Base-by-base conservation (phyloP, 2,329 filamentous ascomycete species). In the Bipolaris sorokiniana region DNA sequence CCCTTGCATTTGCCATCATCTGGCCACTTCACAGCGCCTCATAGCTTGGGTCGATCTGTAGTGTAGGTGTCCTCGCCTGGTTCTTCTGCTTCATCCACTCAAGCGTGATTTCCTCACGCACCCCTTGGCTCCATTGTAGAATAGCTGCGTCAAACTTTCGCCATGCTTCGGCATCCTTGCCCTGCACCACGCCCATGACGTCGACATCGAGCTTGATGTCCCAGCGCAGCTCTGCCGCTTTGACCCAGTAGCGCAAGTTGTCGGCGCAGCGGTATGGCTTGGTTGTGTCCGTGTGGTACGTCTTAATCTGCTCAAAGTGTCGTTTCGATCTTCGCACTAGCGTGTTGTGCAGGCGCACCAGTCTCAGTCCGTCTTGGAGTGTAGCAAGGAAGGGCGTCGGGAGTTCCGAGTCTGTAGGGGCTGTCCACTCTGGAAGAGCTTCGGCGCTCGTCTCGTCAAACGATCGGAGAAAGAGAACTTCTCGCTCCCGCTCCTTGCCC, bases 231-330 rank as follows among this genome's bases (percentile, higher is more conserved):
- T 99, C 93, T 7, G 93, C 92, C 1, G 94, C 95, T 80, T 99
- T 99, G 77, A 90, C 86, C 94, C 95, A 99, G 81, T 90, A 99
- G 38, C 92, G 87, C 60, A 99, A 83, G 75, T 99, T 99, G 67
- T 99, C 95, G 3, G 93, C 92, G 61, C 89, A 89, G 47, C 95
- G 89, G 76, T 99, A 99, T 0, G 95, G 95, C 78, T 98, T 98
- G 58, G 87, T 88, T 9, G 95, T 94, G 76, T 99, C 92, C n/a
- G 88, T 88, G 75, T 98, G 95, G 76, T 90, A 97, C 9, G 85
- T 85, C 55, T 91, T 92, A 72, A 99, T 97, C 61, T 91, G 86
- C 50, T 93, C 92, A 73, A 98, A 98, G 7, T 90, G 90, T 28
- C 91, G 85, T 71, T 89, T 88, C 20, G 93, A 97, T 73, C 91